A percentile compares a stretch with the other conserved stretches of the same genome.
phyloP scores from a whole-genome alignment of 148 eudicot genomes.

The Bassia scoparia region DNA sequence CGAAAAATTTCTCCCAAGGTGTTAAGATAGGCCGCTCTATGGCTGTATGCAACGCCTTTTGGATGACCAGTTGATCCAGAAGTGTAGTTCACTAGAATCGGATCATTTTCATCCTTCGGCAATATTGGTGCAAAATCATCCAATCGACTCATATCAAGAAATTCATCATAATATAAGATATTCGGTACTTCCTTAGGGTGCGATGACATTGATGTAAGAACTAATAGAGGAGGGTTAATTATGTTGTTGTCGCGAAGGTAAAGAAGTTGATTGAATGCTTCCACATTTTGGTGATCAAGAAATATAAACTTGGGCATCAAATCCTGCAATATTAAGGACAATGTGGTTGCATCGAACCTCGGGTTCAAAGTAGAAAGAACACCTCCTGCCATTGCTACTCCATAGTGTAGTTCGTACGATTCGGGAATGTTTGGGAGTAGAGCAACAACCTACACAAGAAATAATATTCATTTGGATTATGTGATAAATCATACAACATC shows the following conservation, averaged over 20 bases:
- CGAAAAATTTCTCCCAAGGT: slow-evolving; percentile 24
- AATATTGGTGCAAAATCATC: slow-evolving; percentile 9
- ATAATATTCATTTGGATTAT: neutral
- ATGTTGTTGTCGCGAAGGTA: neutral
- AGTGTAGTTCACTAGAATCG: slow-evolving; percentile 24
- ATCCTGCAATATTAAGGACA: slow-evolving; percentile 16
- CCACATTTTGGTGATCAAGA: slow-evolving; percentile 1
- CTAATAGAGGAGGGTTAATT: slow-evolving; percentile 12
- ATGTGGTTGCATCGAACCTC: slow-evolving; percentile 19
- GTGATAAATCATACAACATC: neutral
- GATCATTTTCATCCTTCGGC: slow-evolving; percentile 26
- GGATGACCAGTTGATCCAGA: slow-evolving; percentile 25
- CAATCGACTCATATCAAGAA: slow-evolving; percentile 10
- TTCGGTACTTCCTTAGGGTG: neutral
- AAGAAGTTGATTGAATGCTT: neutral
- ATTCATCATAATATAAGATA: neutral
- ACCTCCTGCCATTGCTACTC: slow-evolving; percentile 24
- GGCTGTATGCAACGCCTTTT: slow-evolving; percentile 26
- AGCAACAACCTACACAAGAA: slow-evolving; percentile 19
- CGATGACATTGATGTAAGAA: slow-evolving; percentile 5
- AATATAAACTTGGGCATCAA: slow-evolving; percentile 13
- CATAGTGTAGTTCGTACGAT: slow-evolving; percentile 23
- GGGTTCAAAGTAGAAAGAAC: slow-evolving; percentile 23
- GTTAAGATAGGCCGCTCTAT: slow-evolving; percentile 21
- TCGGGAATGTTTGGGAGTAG: slow-evolving; percentile 17